These are phyloP conservation scores for Paramecium tetraurelia DNA, from an alignment of 73 alveolate genomes.

Conservation along the genomic window DNA sequence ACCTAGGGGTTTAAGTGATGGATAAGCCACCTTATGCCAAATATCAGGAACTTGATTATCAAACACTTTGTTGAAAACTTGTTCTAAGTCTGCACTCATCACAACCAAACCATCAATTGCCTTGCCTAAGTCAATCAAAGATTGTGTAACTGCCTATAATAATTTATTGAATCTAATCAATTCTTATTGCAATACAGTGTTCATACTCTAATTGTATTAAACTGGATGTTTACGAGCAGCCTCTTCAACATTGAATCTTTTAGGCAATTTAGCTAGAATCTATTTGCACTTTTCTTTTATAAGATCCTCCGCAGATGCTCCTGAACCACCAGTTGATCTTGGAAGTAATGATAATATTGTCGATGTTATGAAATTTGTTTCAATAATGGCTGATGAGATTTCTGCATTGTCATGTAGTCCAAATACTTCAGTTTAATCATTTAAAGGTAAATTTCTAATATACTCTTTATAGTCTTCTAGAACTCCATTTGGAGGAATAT, in stretches of 20 bases:
- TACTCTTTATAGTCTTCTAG: constrained; percentile 83
- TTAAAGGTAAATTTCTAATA: constrained; percentile 85
- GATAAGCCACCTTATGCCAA: constrained; percentile 92
- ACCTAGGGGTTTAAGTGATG: constrained; percentile 98
- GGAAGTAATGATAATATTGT: constrained; percentile 93
- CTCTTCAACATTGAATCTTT: constrained; percentile 88
- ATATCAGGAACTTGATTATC: constrained; percentile 93
- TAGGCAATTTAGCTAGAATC: constrained; percentile 89
- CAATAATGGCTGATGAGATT: constrained; percentile 98
- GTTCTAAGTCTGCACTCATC: constrained; percentile 91
- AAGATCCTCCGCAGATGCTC: constrained; percentile 93
- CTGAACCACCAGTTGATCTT: constrained; percentile 93
- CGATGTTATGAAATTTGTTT: constrained; percentile 81
- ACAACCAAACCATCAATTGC: constrained; percentile 98
- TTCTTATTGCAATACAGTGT: constrained; percentile 97
- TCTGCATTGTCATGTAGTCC: constrained; percentile 99
- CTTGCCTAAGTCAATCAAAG: constrained; percentile 85
- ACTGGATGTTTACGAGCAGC: constrained; percentile 95
- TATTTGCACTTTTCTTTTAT: constrained; percentile 88
- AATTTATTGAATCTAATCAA: constrained; percentile 94
- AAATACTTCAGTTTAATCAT: constrained; percentile 97
- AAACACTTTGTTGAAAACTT: constrained; percentile 86
- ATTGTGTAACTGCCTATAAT: constrained; percentile 77
- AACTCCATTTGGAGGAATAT: constrained; percentile 89
- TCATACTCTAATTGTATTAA: constrained; percentile 91